Percentiles rank a stretch among this genome's conserved stretches.
Conservation (phyloP, 1,139 yeast species). For the Sugiyamaella pinicola region DNA sequence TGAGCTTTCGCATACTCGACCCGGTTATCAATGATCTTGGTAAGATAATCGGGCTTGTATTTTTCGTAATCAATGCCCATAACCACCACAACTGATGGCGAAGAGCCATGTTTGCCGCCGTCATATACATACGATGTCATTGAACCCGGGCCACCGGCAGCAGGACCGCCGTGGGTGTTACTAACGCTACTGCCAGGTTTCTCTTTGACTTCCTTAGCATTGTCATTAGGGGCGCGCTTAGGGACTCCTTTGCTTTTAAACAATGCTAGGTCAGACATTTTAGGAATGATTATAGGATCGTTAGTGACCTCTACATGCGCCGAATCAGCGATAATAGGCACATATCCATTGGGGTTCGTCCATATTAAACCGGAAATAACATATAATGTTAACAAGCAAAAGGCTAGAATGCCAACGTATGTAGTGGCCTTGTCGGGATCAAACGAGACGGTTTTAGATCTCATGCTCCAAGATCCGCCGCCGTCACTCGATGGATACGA, state of each 20-base stretch:
- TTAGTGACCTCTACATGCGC: conserved; percentile 18
- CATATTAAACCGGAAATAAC: conserved; percentile 18
- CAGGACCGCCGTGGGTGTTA: background rate
- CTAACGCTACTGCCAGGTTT: conserved; percentile 18
- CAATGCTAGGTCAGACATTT: conserved; percentile 18
- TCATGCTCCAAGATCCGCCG: conserved; percentile 10
- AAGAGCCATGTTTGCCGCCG: conserved; percentile 19
- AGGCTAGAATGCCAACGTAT: conserved; percentile 16
- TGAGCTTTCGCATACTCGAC: conserved; percentile 79
- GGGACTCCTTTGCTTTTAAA: conserved; percentile 19
- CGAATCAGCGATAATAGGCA: conserved; percentile 21
- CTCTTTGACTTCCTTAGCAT: conserved; percentile 18
- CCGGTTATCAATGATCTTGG: conserved; percentile 74
- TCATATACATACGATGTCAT: conserved; percentile 19
- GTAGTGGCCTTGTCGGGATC: conserved; percentile 21
- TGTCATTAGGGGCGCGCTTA: conserved; percentile 23
- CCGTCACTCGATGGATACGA: conserved; percentile 10
- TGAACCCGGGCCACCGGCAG: conserved; percentile 8
- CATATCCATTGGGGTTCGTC: conserved; percentile 13
- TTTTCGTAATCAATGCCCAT: conserved; percentile 76
- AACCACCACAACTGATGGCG: conserved; percentile 59
- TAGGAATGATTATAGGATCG: conserved; percentile 23
- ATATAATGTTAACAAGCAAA: conserved; percentile 17
- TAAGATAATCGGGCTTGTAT: conserved; percentile 60
- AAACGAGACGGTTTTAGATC: conserved; percentile 11